Conservation (phyloP, 164 flowering plant genomes). For the Houttuynia cordata region DNA sequence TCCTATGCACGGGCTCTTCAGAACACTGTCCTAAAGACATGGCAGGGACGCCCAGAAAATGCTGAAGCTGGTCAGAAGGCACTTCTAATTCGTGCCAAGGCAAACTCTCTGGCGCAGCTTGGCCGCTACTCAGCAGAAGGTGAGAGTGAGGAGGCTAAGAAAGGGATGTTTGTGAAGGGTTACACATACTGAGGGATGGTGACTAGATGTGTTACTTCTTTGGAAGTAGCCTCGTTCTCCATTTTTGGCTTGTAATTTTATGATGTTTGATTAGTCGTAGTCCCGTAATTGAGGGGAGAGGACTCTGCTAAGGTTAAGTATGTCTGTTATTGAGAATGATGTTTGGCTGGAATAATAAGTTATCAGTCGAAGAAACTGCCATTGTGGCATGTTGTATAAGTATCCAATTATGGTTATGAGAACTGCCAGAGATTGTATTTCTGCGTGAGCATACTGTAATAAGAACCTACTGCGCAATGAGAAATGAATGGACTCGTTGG, state of each 20-base stretch:
- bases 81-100: constrained; percentile 68
- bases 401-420: not conserved
- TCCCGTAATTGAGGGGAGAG: not conserved
- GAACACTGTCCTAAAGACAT: constrained; percentile 64
- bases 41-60: constrained; percentile 78
- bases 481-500: no score
- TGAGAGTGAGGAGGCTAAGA: constrained; percentile 65
- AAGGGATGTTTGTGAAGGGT: constrained; percentile 85
- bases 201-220: not conserved
- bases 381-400: not conserved
- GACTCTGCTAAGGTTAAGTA: not conserved
- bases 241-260: no score
- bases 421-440: not conserved
- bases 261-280: not conserved
- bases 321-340: not conserved
- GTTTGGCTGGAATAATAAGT: not conserved
- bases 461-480: no score
- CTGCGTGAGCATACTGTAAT: not conserved
- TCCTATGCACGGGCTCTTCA: constrained; percentile 81
- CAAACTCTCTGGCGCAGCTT: constrained; percentile 76
- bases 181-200: constrained; percentile 39
- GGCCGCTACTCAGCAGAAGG: constrained; percentile 71
- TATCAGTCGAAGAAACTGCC: not conserved
- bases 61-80: constrained; percentile 56
- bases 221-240: not conserved